A percentile compares a stretch with the other conserved stretches of the same genome.
phyloP scores from a whole-genome alignment of 2,329 filamentous ascomycete species.

The Venturia effusa region DNA sequence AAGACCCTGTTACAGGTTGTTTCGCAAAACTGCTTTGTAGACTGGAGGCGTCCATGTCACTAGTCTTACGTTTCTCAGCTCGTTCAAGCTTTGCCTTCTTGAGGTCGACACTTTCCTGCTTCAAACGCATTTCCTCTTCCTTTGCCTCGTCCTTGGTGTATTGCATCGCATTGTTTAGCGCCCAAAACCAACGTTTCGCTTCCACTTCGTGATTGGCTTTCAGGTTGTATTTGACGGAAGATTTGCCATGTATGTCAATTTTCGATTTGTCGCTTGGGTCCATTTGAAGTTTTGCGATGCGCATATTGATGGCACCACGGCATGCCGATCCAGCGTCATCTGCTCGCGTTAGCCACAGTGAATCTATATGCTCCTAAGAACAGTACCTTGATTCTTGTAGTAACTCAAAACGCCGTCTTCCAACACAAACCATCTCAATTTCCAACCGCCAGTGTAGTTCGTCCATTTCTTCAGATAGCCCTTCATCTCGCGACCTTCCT shows the following conservation, averaged over 20 bases:
- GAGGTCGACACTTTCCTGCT: conserved; percentile 63
- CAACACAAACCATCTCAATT: conserved; percentile 93
- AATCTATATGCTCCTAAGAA: background rate
- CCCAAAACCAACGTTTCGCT: conserved; percentile 98
- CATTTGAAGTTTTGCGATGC: conserved; percentile 89
- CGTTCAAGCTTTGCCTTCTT: conserved; percentile 73
- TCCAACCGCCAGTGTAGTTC: conserved; percentile 95
- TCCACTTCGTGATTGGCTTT: conserved; percentile 98
- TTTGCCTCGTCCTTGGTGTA: conserved; percentile 96
- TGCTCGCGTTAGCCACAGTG: conserved; percentile 14
- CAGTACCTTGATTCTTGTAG: conserved; percentile 80
- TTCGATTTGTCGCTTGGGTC: conserved; percentile 94
- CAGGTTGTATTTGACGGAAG: conserved; percentile 94
- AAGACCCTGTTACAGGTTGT: background rate
- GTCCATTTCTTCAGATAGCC: conserved; percentile 99
- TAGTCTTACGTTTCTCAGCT: conserved; percentile 30
- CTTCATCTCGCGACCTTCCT: conserved; percentile 93
- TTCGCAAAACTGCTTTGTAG: conserved; percentile 23
- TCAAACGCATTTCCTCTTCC: conserved; percentile 70
- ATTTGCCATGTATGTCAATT: conserved; percentile 96
- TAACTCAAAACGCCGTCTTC: conserved; percentile 97
- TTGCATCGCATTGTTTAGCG: conserved; percentile 95
- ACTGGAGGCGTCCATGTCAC: conserved; percentile 31
- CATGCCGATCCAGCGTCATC: conserved; percentile 94
- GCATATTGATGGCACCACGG: conserved; percentile 97